phyloP scores from a whole-genome alignment of 2,329 filamentous ascomycete genomes.

The Metarhizium brunneum region DNA sequence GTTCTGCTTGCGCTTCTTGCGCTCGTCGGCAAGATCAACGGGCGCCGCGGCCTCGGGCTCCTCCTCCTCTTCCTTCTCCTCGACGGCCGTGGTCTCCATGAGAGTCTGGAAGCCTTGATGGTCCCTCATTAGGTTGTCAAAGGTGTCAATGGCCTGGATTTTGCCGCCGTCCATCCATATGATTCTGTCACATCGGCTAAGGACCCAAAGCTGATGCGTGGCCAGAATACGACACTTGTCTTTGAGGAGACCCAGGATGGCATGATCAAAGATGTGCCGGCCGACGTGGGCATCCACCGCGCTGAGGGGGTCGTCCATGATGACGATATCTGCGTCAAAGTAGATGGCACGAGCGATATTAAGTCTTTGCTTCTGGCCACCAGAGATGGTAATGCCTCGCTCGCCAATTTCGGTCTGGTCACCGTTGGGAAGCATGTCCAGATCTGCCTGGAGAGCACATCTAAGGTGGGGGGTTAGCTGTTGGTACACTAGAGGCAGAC shows the following conservation, averaged over 20 bases:
- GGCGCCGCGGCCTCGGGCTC: constrained; percentile 37
- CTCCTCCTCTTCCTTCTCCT: constrained; percentile 48
- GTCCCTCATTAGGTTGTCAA: constrained; percentile 73
- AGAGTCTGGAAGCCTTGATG: constrained; percentile 72
- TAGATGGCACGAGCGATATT: constrained; percentile 83
- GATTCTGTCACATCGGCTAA: constrained; percentile 83
- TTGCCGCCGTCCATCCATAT: constrained; percentile 85
- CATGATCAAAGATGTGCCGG: constrained; percentile 80
- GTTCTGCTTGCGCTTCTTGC: constrained; percentile 40
- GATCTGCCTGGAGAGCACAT: constrained; percentile 74
- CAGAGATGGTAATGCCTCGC: constrained; percentile 88
- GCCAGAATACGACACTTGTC: constrained; percentile 87
- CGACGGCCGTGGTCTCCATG: constrained; percentile 75
- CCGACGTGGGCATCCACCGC: constrained; percentile 64
- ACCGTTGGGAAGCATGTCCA: constrained; percentile 86
- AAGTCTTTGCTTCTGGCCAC: constrained; percentile 88
- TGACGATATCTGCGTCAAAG: constrained; percentile 57
- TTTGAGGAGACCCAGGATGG: constrained; percentile 79
- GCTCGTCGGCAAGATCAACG: constrained; percentile 19
- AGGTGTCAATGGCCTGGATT: constrained; percentile 81
- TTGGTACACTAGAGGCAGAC: background rate
- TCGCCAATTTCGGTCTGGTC: constrained; percentile 92
- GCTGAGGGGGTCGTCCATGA: constrained; percentile 62
- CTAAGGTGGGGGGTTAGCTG: constrained; percentile 20
- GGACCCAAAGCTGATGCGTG: constrained; percentile 90